A percentile compares a stretch with the other conserved stretches of the same genome.
Evolutionary conservation across 257 asterid species (phyloP).

Genomic region (Jasminum sambac): DNA sequence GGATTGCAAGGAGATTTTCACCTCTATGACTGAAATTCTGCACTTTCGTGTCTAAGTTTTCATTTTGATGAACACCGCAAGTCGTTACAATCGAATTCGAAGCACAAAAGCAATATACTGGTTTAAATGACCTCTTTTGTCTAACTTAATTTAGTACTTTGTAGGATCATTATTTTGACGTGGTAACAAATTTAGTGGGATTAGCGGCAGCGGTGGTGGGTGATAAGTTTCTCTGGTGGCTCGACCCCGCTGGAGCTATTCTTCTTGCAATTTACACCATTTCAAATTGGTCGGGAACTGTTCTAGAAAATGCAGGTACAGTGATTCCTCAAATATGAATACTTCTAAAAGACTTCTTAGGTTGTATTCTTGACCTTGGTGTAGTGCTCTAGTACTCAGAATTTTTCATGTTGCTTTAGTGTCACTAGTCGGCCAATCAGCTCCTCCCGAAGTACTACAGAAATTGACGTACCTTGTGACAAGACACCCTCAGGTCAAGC

Average conservation of each 20-base stretch:
- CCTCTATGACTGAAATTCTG: too few relatives aligned
- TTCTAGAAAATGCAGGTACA: slow-evolving; percentile 86
- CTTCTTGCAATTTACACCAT: slow-evolving; percentile 84
- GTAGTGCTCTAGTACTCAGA: not conserved
- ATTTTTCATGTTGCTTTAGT: slow-evolving; percentile 37
- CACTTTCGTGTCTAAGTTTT: too few relatives aligned
- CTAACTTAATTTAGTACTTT: slow-evolving; percentile 22
- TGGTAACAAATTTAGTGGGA: slow-evolving; percentile 85
- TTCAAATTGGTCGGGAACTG: slow-evolving; percentile 79
- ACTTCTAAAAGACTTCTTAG: not conserved
- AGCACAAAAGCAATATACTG: too few relatives aligned
- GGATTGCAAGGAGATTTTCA: too few relatives aligned
- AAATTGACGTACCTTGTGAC: slow-evolving; percentile 79
- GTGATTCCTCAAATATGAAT: not conserved
- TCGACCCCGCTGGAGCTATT: slow-evolving; percentile 86
- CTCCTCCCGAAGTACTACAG: slow-evolving; percentile 75
- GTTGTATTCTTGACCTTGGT: not conserved
- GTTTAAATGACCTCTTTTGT: slow-evolving; percentile 1
- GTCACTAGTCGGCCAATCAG: slow-evolving; percentile 84
- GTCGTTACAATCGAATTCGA: too few relatives aligned
- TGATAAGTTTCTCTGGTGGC: slow-evolving; percentile 81
- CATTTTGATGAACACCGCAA: too few relatives aligned
- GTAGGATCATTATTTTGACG: slow-evolving; percentile 95
- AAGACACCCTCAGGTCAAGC: slow-evolving; percentile 78
- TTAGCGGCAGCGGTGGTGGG: slow-evolving; percentile 83